Evolutionary conservation across 139 green algal genomes (phyloP).

Genomic region (Spirogloea muscicola): DNA sequence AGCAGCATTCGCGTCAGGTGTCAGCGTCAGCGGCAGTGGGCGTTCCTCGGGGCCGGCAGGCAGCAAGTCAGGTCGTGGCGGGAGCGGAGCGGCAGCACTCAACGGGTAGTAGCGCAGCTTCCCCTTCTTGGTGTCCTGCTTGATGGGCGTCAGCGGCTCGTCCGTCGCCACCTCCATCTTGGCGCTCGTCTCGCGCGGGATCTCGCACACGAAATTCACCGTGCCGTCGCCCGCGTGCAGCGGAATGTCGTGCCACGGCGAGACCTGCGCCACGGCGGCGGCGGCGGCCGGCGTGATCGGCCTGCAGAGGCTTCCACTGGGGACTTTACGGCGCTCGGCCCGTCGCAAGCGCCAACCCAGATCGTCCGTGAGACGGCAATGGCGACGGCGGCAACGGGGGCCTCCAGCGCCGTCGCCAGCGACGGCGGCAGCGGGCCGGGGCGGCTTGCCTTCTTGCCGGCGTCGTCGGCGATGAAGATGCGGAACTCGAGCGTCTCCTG

Average conservation of each 20-base stretch:
- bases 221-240: slow-evolving; percentile 77
- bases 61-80: too few relatives aligned
- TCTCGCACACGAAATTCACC: slow-evolving; percentile 97
- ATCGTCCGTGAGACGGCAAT: too few relatives aligned
- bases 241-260: slow-evolving; percentile 96
- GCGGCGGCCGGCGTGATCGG: neutral
- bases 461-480: slow-evolving; percentile 29
- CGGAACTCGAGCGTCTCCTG: slow-evolving; percentile 38
- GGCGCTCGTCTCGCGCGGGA: slow-evolving; percentile 88
- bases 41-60: too few relatives aligned
- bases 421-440: too few relatives aligned
- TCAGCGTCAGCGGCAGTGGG: too few relatives aligned
- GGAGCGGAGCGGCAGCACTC: neutral
- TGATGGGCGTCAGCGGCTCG: slow-evolving; percentile 92
- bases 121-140: slow-evolving; percentile 99
- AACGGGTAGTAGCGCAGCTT: slow-evolving; percentile 96
- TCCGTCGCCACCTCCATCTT: slow-evolving; percentile 99
- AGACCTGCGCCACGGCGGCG: slow-evolving; percentile 52
- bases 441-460: slow-evolving; percentile 23
- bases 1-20: too few relatives aligned
- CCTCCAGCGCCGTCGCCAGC: too few relatives aligned
- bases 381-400: too few relatives aligned
- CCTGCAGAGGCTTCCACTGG: too few relatives aligned
- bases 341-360: too few relatives aligned
- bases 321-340: too few relatives aligned